Conservation (phyloP, 1,284 basidiomycete species). For the Marasmius sp. region DNA sequence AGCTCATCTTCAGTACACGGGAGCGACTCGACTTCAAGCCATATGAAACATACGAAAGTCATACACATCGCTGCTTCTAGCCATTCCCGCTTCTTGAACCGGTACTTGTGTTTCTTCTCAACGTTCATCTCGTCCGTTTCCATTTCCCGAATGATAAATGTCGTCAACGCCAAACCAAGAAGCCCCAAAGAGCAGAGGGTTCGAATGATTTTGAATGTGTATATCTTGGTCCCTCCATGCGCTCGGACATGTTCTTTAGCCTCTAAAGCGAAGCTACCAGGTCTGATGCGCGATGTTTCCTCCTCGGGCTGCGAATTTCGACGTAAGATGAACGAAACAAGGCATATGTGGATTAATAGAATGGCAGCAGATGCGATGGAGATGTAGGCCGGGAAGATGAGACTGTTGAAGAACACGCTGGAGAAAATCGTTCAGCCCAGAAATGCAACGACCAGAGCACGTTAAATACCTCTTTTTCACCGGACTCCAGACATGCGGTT, state of each 20-base stretch:
- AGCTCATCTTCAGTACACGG: background rate
- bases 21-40: background rate
- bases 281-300: background rate
- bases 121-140: background rate
- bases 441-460: background rate
- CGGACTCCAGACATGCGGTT: background rate
- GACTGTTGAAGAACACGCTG: background rate
- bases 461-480: background rate
- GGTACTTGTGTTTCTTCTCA: conserved; percentile 17
- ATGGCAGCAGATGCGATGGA: background rate
- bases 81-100: conserved; percentile 25
- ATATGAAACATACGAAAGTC: conserved; percentile 30
- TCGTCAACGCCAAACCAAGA: background rate
- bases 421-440: background rate
- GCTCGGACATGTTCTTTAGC: background rate
- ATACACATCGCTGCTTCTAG: conserved; percentile 30
- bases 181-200: background rate
- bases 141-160: background rate
- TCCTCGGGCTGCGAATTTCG: background rate
- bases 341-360: background rate
- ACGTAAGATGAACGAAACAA: background rate
- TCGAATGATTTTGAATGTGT: background rate
- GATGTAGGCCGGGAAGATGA: background rate
- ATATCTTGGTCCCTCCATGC: background rate
- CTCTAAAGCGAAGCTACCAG: background rate